These are phyloP conservation scores for Nicotiana tomentosiformis DNA, from an alignment of 257 asterid species.

Conservation along the genomic window DNA sequence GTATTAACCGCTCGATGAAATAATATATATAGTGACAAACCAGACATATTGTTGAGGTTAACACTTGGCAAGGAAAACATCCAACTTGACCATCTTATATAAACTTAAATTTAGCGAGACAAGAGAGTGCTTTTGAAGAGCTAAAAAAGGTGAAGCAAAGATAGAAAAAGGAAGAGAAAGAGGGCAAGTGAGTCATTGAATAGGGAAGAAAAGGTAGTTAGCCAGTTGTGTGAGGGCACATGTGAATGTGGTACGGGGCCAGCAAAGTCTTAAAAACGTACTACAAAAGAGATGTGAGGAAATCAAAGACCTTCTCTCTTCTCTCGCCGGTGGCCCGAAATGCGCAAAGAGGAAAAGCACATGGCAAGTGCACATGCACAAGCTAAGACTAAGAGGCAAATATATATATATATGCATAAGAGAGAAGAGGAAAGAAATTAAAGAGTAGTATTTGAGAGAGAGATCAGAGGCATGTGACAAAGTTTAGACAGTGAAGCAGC, in stretches of 20 bases:
- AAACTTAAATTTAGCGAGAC: conserved; percentile 28
- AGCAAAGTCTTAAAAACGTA: conserved; percentile 15
- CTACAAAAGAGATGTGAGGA: background rate
- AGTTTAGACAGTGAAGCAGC: conserved; percentile 62
- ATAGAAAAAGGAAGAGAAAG: background rate
- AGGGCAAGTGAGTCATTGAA: conserved; percentile 29
- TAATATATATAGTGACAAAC: no score
- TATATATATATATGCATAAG: background rate
- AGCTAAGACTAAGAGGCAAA: conserved; percentile 18
- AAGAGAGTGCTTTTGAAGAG: conserved; percentile 13
- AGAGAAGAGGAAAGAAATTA: background rate
- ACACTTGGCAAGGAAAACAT: no score
- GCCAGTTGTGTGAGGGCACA: conserved; percentile 39
- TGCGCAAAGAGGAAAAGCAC: background rate
- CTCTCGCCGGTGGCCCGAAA: background rate
- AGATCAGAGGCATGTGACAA: conserved; percentile 46
- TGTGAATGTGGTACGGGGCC: conserved; percentile 63
- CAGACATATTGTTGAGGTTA: no score
- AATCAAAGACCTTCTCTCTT: background rate
- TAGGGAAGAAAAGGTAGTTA: background rate
- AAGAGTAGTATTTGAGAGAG: conserved; percentile 21
- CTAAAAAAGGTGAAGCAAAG: conserved; percentile 2
- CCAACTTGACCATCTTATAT: background rate
- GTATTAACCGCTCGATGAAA: no score
- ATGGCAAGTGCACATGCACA: background rate